Percentiles rank a stretch among this genome's conserved stretches.
phyloP scores from a whole-genome alignment of 2,329 filamentous ascomycete genomes.

The Claviceps humidiphila region DNA sequence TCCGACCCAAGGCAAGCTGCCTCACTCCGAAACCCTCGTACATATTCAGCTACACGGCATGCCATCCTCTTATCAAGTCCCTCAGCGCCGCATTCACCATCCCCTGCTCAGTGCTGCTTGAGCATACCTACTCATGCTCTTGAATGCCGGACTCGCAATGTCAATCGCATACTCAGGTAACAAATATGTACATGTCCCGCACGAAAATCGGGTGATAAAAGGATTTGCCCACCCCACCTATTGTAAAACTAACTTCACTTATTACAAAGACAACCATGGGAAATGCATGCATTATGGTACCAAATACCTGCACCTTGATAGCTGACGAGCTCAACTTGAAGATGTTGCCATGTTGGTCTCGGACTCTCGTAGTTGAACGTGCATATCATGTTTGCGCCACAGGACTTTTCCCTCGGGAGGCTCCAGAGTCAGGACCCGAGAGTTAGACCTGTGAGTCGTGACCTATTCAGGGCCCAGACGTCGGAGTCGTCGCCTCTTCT shows the following conservation, averaged over 20 bases:
- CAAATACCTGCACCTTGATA: too few relatives aligned
- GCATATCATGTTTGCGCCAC: too few relatives aligned
- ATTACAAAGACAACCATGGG: too few relatives aligned
- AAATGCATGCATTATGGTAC: too few relatives aligned
- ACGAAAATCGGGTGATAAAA: constrained; percentile 44
- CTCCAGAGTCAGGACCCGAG: too few relatives aligned
- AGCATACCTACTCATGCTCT: constrained; percentile 50
- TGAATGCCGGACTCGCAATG: constrained; percentile 58
- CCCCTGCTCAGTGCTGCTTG: constrained; percentile 54
- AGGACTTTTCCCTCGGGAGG: too few relatives aligned
- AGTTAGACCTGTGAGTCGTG: too few relatives aligned
- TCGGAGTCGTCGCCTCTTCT: too few relatives aligned
- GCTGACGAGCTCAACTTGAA: too few relatives aligned
- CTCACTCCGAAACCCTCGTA: constrained; percentile 43
- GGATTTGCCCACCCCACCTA: constrained; percentile 34
- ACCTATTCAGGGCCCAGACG: too few relatives aligned
- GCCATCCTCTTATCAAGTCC: constrained; percentile 62
- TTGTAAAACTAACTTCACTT: not conserved
- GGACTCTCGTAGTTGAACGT: too few relatives aligned
- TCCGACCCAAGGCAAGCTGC: not conserved
- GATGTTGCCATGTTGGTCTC: too few relatives aligned
- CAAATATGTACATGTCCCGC: constrained; percentile 75
- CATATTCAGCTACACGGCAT: constrained; percentile 60
- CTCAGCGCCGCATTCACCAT: constrained; percentile 64
- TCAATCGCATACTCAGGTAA: constrained; percentile 49